Conservation (phyloP, 2,329 filamentous ascomycete species). For the Exophiala sp. region DNA sequence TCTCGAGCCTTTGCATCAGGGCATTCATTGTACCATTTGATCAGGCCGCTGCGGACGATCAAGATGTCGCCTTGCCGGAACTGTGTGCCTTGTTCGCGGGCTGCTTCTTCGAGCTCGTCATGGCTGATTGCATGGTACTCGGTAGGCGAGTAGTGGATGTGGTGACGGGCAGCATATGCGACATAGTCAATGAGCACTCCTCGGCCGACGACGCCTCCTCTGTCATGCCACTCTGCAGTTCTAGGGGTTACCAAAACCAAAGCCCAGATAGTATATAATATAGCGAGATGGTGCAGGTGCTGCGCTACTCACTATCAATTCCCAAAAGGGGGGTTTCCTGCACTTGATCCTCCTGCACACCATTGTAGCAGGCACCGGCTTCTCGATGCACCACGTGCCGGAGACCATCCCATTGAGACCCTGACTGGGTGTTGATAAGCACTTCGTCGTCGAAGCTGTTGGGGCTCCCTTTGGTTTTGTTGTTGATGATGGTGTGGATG, state of each 20-base stretch:
- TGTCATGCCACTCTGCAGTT: constrained; percentile 34
- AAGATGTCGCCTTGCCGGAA: constrained; percentile 25
- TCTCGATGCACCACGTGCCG: neutral
- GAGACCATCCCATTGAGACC: constrained; percentile 1
- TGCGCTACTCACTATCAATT: neutral
- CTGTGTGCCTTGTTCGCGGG: constrained; percentile 11
- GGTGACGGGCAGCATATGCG: constrained; percentile 38
- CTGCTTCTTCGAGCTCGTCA: constrained; percentile 18
- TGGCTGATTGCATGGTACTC: constrained; percentile 30
- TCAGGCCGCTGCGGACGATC: constrained; percentile 24
- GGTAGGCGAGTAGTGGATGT: constrained; percentile 36
- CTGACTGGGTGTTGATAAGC: neutral
- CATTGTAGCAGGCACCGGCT: neutral
- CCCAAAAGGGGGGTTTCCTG: neutral
- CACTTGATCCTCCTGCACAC: neutral
- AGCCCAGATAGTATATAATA: too few relatives aligned
- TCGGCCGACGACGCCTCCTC: constrained; percentile 39
- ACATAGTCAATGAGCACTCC: constrained; percentile 43
- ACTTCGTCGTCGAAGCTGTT: neutral
- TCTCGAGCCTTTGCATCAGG: constrained; percentile 11
- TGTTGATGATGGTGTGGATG: neutral
- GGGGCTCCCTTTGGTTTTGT: neutral
- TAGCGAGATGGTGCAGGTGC: too few relatives aligned
- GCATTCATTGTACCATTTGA: constrained; percentile 19
- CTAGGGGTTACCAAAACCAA: too few relatives aligned